Percentiles rank a stretch among this genome's conserved stretches.
Conservation (phyloP, 2,329 filamentous ascomycete genomes). For the Bisporella sp. region DNA sequence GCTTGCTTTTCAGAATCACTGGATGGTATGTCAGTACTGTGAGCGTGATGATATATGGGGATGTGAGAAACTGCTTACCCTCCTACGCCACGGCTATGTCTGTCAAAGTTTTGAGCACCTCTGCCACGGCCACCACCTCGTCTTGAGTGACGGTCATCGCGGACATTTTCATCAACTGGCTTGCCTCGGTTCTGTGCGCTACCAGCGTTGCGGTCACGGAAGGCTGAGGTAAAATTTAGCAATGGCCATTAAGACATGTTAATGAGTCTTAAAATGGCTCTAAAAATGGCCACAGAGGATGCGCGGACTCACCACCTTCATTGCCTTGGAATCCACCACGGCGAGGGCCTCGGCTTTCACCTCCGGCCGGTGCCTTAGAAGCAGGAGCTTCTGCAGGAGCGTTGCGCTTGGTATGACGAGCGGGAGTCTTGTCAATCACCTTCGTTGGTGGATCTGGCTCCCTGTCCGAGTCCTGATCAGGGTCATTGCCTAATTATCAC, state of each 20-base stretch:
- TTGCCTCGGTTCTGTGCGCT: constrained; percentile 75
- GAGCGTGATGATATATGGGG: too few species aligned
- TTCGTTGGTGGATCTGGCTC: constrained; percentile 72
- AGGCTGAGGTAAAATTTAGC: constrained; percentile 48
- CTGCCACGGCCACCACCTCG: constrained; percentile 55
- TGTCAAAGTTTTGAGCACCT: constrained; percentile 26
- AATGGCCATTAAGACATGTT: neutral
- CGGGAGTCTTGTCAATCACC: constrained; percentile 77
- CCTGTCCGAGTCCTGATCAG: constrained; percentile 62
- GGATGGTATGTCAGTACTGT: constrained; percentile 12
- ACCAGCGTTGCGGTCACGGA: constrained; percentile 82
- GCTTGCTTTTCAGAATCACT: constrained; percentile 82
- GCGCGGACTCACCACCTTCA: constrained; percentile 70
- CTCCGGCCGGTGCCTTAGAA: constrained; percentile 18
- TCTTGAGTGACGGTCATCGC: constrained; percentile 47
- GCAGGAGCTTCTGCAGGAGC: constrained; percentile 65
- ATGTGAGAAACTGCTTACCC: constrained; percentile 16
- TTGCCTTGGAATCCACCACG: constrained; percentile 59
- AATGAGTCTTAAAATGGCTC: too few species aligned
- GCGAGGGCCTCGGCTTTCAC: constrained; percentile 17
- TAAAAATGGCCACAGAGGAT: neutral
- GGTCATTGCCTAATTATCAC: constrained; percentile 44
- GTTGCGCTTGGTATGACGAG: constrained; percentile 77
- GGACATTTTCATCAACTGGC: constrained; percentile 55
- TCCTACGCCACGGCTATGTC: constrained; percentile 29